A percentile compares a stretch with the other conserved stretches of the same genome.
phyloP scores from a whole-genome alignment of 352 stramenopile genomes.

The Hyaloperonospora arabidopsidis region DNA sequence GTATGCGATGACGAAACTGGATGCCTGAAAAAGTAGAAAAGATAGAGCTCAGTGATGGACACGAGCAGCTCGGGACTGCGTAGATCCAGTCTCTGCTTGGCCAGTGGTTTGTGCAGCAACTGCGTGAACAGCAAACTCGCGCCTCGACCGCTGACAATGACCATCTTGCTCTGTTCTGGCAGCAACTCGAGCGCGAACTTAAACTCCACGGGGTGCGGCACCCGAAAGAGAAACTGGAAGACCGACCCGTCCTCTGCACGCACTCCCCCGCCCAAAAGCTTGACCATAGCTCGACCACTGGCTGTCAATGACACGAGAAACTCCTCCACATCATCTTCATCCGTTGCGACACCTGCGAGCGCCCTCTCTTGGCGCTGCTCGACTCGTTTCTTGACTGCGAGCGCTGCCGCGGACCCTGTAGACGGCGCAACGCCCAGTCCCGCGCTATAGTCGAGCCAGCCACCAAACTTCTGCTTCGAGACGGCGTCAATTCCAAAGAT shows the following conservation, averaged over 20 bases:
- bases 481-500: conserved; percentile 64
- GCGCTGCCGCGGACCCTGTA: conserved; percentile 12
- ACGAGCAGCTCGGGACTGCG: conserved; percentile 72
- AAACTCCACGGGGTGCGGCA: conserved; percentile 71
- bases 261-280: conserved; percentile 48
- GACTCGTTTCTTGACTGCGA: conserved; percentile 20
- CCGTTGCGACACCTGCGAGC: conserved; percentile 29
- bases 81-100: conserved; percentile 69
- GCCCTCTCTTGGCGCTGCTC: conserved; percentile 40
- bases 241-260: conserved; percentile 66
- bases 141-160: conserved; percentile 56
- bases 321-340: conserved; percentile 53
- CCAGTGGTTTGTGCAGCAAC: conserved; percentile 70
- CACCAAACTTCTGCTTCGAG: conserved; percentile 74
- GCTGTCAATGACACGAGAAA: conserved; percentile 41
- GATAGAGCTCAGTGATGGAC: conserved; percentile 76
- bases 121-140: conserved; percentile 74
- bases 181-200: conserved; percentile 74
- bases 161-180: conserved; percentile 73
- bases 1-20: conserved; percentile 64
- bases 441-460: conserved; percentile 78
- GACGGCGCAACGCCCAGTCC: conserved; percentile 26
- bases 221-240: conserved; percentile 74
- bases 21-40: conserved; percentile 82
- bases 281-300: conserved; percentile 47